Evolutionary conservation across 441 rosid species (phyloP).

Genomic region (Adansonia rubrostipa): DNA sequence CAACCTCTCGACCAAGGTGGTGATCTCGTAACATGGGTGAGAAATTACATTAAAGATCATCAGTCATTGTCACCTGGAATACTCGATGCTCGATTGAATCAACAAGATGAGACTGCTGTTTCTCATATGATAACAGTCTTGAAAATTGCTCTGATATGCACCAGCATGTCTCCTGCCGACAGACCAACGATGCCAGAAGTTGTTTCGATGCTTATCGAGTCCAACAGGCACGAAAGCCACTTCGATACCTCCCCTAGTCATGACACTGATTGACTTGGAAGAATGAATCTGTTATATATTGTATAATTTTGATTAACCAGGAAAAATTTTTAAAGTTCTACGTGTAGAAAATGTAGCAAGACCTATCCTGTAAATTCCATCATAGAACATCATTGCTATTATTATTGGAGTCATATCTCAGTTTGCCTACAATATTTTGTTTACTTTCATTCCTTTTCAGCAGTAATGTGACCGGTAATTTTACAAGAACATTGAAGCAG

Average conservation of each 20-base stretch:
- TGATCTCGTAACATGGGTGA: constrained; percentile 84
- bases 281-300: constrained; percentile 39
- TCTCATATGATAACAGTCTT: constrained; percentile 75
- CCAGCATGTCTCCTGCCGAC: constrained; percentile 65
- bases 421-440: not conserved
- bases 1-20: constrained; percentile 91
- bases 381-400: constrained; percentile 4
- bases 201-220: constrained; percentile 74
- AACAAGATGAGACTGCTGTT: constrained; percentile 51
- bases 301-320: constrained; percentile 38
- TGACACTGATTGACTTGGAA: constrained; percentile 46
- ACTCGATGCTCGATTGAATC: constrained; percentile 61
- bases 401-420: constrained; percentile 1
- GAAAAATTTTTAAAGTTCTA: constrained; percentile 25
- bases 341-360: constrained; percentile 20
- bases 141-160: constrained; percentile 82
- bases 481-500: not conserved
- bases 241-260: constrained; percentile 44
- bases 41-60: constrained; percentile 51
- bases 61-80: constrained; percentile 57
- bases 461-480: not conserved
- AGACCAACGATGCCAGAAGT: constrained; percentile 92
- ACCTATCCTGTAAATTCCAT: constrained; percentile 34
- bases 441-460: not conserved
- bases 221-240: constrained; percentile 47